Percentiles rank a stretch among this genome's conserved stretches.
Conservation (phyloP, 23 red algal species). For the Gracilaria vermiculophylla region DNA sequence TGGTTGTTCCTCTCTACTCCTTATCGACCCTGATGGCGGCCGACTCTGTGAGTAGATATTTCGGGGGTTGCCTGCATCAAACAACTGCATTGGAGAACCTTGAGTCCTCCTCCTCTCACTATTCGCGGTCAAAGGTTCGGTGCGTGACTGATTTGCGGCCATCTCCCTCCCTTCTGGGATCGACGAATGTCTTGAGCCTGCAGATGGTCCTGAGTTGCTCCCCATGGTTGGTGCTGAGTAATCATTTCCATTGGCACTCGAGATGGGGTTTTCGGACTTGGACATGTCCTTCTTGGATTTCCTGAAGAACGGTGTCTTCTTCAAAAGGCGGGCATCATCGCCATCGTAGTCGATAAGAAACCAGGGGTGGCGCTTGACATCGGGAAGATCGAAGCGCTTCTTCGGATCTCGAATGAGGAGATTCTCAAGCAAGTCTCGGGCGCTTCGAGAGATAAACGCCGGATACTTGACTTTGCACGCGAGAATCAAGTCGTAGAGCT, state of each 20-base stretch:
- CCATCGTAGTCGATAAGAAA: slow-evolving; percentile 67
- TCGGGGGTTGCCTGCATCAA: slow-evolving; percentile 21
- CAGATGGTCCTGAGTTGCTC: neutral
- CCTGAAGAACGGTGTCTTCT: slow-evolving; percentile 49
- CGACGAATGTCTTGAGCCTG: neutral
- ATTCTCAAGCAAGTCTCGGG: slow-evolving; percentile 41
- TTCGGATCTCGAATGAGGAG: slow-evolving; percentile 68
- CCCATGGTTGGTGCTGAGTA: neutral
- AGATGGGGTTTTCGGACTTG: neutral
- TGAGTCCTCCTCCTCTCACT: slow-evolving; percentile 1
- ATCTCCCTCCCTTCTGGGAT: neutral
- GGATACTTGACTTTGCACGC: slow-evolving; percentile 67
- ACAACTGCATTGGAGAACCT: slow-evolving; percentile 1
- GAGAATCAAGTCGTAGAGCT: slow-evolving; percentile 74
- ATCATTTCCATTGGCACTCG: neutral
- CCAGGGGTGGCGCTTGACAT: slow-evolving; percentile 84
- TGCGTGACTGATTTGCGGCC: neutral
- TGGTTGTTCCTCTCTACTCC: slow-evolving; percentile 4
- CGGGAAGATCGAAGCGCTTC: slow-evolving; percentile 53
- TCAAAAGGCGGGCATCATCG: slow-evolving; percentile 34
- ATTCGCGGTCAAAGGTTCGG: neutral
- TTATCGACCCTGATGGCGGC: neutral
- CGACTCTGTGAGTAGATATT: slow-evolving; percentile 20
- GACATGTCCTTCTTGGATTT: neutral
- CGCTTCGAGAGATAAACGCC: slow-evolving; percentile 37